phyloP scores from a whole-genome alignment of 208 protist species.

The Crithidia thermophila region DNA sequence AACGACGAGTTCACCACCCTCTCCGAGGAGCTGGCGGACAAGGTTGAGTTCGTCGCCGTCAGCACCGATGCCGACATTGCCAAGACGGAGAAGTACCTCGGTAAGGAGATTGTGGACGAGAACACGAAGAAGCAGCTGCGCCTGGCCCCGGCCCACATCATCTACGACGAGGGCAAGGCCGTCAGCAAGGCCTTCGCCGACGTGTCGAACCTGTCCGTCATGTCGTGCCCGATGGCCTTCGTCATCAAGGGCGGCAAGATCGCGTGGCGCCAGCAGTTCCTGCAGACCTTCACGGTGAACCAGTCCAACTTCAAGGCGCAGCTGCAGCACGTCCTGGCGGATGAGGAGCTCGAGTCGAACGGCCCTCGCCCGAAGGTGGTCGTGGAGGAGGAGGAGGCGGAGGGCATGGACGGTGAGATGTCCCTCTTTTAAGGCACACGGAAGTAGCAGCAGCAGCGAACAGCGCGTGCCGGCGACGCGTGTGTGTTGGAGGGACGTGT shows the following conservation, averaged over 20 bases:
- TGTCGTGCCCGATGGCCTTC: slow-evolving; percentile 93
- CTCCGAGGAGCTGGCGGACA: slow-evolving; percentile 72
- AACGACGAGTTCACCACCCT: slow-evolving; percentile 92
- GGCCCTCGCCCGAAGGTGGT: slow-evolving; percentile 82
- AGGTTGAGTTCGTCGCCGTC: slow-evolving; percentile 85
- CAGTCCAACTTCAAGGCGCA: slow-evolving; percentile 92
- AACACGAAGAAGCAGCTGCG: slow-evolving; percentile 91
- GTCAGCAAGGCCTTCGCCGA: slow-evolving; percentile 78
- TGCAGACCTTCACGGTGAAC: slow-evolving; percentile 84
- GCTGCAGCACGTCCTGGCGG: slow-evolving; percentile 77
- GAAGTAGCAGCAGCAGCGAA: background rate
- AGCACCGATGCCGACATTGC: slow-evolving; percentile 88
- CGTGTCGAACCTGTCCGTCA: slow-evolving; percentile 77
- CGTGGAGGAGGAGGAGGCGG: slow-evolving; percentile 89
- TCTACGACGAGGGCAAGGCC: slow-evolving; percentile 87
- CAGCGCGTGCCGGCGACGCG: background rate
- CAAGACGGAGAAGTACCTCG: slow-evolving; percentile 93
- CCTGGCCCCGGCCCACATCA: slow-evolving; percentile 72
- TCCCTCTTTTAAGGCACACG: slow-evolving; percentile 78
- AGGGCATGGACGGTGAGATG: slow-evolving; percentile 90
- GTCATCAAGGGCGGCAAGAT: slow-evolving; percentile 85
- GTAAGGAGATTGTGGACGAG: slow-evolving; percentile 85
- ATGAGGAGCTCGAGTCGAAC: slow-evolving; percentile 82
- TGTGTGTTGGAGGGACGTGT: background rate
- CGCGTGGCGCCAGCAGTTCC: slow-evolving; percentile 91